Percentiles rank a stretch among this genome's conserved stretches.
These are phyloP conservation scores for Ophiocordyceps sinensis DNA, from an alignment of 2,329 filamentous ascomycete genomes.

Conservation along the genomic window DNA sequence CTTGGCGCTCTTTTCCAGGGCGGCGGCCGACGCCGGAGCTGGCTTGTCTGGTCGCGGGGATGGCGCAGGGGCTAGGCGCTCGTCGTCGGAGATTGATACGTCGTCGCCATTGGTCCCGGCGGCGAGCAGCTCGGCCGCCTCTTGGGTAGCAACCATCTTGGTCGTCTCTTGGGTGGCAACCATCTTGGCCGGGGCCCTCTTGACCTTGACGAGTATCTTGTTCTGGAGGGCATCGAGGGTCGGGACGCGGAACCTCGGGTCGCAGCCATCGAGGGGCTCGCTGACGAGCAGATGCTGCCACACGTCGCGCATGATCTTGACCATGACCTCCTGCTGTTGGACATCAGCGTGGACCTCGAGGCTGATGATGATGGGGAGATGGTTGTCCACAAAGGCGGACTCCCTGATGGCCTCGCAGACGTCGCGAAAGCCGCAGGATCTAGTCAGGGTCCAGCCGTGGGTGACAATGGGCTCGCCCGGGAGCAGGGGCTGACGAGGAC, in stretches of 20 bases:
- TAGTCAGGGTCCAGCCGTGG: constrained; percentile 72
- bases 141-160: constrained; percentile 15
- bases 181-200: constrained; percentile 34
- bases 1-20: constrained; percentile 25
- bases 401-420: constrained; percentile 72
- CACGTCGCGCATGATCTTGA: constrained; percentile 80
- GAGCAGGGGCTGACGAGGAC: constrained; percentile 13
- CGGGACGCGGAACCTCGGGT: constrained; percentile 45
- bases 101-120: constrained; percentile 19
- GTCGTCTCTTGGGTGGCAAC: constrained; percentile 15
- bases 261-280: constrained; percentile 29
- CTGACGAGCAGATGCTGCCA: constrained; percentile 68
- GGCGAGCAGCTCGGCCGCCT: constrained; percentile 6
- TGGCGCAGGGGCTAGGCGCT: constrained; percentile 10
- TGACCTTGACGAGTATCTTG: constrained; percentile 78
- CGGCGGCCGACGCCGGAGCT: constrained; percentile 1
- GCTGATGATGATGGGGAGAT: constrained; percentile 78
- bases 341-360: constrained; percentile 76
- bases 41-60: constrained; percentile 1
- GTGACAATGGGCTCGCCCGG: constrained; percentile 63
- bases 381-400: constrained; percentile 59
- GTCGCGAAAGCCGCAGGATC: constrained; percentile 72
- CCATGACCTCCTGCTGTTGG: constrained; percentile 83
- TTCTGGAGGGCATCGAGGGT: constrained; percentile 55
- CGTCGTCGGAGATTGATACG: constrained; percentile 29